phyloP scores from a whole-genome alignment of 2,329 filamentous ascomycete species.

The Pseudocercospora vitis region DNA sequence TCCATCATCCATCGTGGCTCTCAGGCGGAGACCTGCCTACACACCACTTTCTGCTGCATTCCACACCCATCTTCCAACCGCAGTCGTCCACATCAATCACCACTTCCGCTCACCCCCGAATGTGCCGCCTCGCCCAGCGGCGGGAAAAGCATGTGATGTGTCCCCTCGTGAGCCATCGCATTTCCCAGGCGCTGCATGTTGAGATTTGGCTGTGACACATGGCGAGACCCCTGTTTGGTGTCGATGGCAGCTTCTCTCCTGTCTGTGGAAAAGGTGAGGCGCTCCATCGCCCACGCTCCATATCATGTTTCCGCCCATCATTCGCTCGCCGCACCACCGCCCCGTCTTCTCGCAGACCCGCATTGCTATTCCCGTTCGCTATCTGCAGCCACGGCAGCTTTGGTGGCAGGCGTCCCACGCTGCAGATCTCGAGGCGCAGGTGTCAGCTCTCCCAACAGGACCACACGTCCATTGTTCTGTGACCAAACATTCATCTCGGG shows the following conservation, averaged over 20 bases:
- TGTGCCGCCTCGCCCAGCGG: constrained; percentile 11
- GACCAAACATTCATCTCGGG: not conserved
- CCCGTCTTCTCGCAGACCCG: not conserved
- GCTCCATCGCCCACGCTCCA: not conserved
- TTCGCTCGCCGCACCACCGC: not conserved
- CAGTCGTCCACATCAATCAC: constrained; percentile 9
- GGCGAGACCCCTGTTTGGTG: constrained; percentile 10
- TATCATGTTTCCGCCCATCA: not conserved
- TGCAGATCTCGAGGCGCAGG: constrained; percentile 3
- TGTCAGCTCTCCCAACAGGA: constrained; percentile 1
- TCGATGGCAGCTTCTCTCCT: constrained; percentile 1
- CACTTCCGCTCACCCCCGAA: constrained; percentile 7
- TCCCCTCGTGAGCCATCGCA: constrained; percentile 9
- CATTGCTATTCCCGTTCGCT: constrained; percentile 4
- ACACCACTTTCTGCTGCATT: constrained; percentile 5
- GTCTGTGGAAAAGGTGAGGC: not conserved
- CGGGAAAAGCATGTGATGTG: constrained; percentile 8
- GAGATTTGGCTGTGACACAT: constrained; percentile 19
- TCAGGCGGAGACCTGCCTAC: constrained; percentile 2
- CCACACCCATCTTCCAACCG: constrained; percentile 12
- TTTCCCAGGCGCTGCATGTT: constrained; percentile 5
- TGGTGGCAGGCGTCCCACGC: not conserved
- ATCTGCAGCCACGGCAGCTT: too few relatives aligned
- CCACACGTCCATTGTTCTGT: not conserved
- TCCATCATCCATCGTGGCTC: not conserved